phyloP scores from a whole-genome alignment of 2,329 filamentous ascomycete genomes.

The Coniochaeta hoffmannii region DNA sequence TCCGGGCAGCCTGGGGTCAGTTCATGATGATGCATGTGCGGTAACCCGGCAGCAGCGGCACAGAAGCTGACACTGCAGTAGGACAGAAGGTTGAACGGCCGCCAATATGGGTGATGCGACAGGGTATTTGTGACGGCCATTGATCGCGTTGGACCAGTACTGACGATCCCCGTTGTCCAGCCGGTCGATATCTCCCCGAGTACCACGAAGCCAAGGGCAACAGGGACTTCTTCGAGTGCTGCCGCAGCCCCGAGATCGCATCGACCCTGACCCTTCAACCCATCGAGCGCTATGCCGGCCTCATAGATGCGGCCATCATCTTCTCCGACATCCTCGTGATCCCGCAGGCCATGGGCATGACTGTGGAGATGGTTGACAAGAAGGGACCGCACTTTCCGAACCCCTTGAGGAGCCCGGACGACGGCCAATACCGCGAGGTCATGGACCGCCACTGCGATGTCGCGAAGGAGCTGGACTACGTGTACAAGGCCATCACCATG shows the following conservation, averaged over 20 bases:
- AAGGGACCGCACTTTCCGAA: slow-evolving; percentile 92
- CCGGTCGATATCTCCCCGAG: slow-evolving; percentile 93
- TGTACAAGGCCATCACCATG: slow-evolving; percentile 90
- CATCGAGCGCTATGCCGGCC: slow-evolving; percentile 80
- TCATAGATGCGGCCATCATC: slow-evolving; percentile 95
- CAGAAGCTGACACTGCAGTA: slow-evolving; percentile 32
- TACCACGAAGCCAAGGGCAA: slow-evolving; percentile 91
- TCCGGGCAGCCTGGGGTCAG: slow-evolving; percentile 83
- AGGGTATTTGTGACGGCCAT: slow-evolving; percentile 53
- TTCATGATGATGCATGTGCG: slow-evolving; percentile 7
- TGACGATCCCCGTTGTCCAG: slow-evolving; percentile 35
- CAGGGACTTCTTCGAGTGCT: slow-evolving; percentile 96
- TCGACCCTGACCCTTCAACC: slow-evolving; percentile 92
- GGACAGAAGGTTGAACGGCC: slow-evolving; percentile 87
- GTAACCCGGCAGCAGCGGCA: too few species aligned
- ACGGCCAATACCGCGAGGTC: slow-evolving; percentile 74
- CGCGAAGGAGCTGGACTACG: slow-evolving; percentile 77
- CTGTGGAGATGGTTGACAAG: slow-evolving; percentile 97
- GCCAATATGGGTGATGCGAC: slow-evolving; percentile 98
- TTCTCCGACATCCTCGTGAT: slow-evolving; percentile 98
- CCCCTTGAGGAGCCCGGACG: slow-evolving; percentile 70
- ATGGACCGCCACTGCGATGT: slow-evolving; percentile 77
- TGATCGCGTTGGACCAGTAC: neutral
- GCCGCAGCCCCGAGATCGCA: slow-evolving; percentile 84
- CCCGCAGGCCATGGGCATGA: slow-evolving; percentile 96